Base-by-base conservation (phyloP, 1,284 basidiomycete species). In the Microbotryum intermedium region DNA sequence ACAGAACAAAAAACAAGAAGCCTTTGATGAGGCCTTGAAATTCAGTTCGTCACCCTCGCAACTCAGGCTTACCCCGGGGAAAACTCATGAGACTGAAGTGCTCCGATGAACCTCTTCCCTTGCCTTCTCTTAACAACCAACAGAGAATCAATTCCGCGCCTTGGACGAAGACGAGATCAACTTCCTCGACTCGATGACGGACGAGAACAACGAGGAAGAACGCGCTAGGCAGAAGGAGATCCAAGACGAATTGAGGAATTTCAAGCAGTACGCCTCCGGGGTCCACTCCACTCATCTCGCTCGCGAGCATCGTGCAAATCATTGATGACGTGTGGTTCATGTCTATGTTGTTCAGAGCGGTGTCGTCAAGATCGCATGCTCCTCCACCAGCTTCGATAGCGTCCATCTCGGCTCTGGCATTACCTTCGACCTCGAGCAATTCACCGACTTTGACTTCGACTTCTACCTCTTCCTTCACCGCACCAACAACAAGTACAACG, bases 1-100 rank as follows among this genome's bases (percentile, higher is more conserved):
- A 20, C 51, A 60, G 54, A 55, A 53, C 47, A 58, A 61, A 66
- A 92, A 92, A 75, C 88, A 90, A 76, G 89, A 92, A 75, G 87
- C 91, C 82, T 93, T 89, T 87, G 90, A 93, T 72, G 86, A 90
- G 73, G 87, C 87, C 73, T 89, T 86, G 72, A 92, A 91, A 74
- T 81, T 94, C 76, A 86, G 86, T 85, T 65, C 60, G 75, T 69
- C 39, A 8, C 13, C 6, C 10, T 21, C 30, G 26, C 25, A 18
- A 3, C 42, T 16, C 23, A 5, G 16, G 26, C 6, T 43, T 18
- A 16, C 29, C 7, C 44, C n/a, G n/a, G n/a, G n/a, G n/a, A n/a
- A n/a, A n/a, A n/a, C n/a, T n/a, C n/a, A n/a, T 50, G 13, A 16
- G 21, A 34, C 29, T 9, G 30, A 6, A 8, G 11, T 21, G 34